Conservation (phyloP, 768 basidiomycete species). For the Lentinula detonsa region DNA sequence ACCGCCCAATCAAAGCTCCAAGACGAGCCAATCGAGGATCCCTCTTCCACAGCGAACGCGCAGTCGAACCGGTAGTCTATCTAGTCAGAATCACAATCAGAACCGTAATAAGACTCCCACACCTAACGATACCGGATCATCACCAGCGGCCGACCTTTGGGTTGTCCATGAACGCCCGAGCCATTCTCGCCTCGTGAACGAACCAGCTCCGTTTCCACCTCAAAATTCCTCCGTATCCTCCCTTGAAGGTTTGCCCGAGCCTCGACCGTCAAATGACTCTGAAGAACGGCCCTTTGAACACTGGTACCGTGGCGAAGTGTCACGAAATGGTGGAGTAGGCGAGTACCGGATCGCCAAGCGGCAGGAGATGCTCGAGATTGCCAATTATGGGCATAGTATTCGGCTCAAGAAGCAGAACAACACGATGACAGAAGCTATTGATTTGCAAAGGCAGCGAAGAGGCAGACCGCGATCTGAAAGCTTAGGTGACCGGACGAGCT, state of each 20-base stretch:
- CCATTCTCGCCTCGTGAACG: slow-evolving; percentile 52
- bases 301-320: slow-evolving; percentile 86
- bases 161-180: slow-evolving; percentile 13
- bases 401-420: slow-evolving; percentile 17
- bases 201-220: slow-evolving; percentile 55
- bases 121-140: background rate
- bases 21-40: slow-evolving; percentile 22
- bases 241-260: slow-evolving; percentile 27
- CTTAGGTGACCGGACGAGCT: slow-evolving; percentile 48
- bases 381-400: slow-evolving; percentile 65
- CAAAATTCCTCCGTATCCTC: slow-evolving; percentile 36
- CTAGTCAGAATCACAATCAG: background rate
- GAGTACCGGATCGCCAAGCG: slow-evolving; percentile 70
- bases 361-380: slow-evolving; percentile 84
- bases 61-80: slow-evolving; percentile 31
- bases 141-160: slow-evolving; percentile 4
- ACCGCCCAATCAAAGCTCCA: slow-evolving; percentile 13
- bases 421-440: slow-evolving; percentile 16
- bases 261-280: slow-evolving; percentile 63
- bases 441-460: slow-evolving; percentile 19
- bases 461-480: slow-evolving; percentile 59
- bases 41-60: slow-evolving; percentile 43
- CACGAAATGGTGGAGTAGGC: slow-evolving; percentile 85
- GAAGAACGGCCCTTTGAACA: slow-evolving; percentile 84
- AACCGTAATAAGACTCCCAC: background rate